Evolutionary conservation across 352 stramenopile genomes (phyloP).

Genomic region (Phytophthora pluvialis): DNA sequence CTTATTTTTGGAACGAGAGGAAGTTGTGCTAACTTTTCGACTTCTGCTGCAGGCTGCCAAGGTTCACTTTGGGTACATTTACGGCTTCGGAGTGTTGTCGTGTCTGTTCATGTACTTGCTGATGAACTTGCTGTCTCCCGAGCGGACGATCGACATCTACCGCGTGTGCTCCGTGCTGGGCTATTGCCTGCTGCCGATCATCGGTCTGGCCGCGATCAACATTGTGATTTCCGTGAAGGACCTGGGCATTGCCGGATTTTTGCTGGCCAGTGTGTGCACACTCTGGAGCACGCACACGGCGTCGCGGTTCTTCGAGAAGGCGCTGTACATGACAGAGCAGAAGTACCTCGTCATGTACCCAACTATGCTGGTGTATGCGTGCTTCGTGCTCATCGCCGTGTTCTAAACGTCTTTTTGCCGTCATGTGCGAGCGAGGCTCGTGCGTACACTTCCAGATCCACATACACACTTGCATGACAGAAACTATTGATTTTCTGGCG

Average conservation of each 20-base stretch:
- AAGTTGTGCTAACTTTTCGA: constrained; percentile 3
- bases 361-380: constrained; percentile 96
- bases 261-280: constrained; percentile 89
- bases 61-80: constrained; percentile 99
- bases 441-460: background rate
- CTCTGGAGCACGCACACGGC: constrained; percentile 95
- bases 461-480: constrained; percentile 7
- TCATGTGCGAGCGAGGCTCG: background rate
- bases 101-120: constrained; percentile 96
- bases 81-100: constrained; percentile 97
- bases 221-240: constrained; percentile 92
- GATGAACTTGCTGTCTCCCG: constrained; percentile 94
- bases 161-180: constrained; percentile 95
- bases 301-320: constrained; percentile 96
- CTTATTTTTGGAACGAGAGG: background rate
- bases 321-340: constrained; percentile 95
- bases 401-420: constrained; percentile 81
- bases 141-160: constrained; percentile 92
- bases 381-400: constrained; percentile 99
- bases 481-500: background rate
- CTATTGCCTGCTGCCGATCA: constrained; percentile 98
- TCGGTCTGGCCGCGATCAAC: constrained; percentile 94
- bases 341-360: constrained; percentile 98
- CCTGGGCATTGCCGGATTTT: constrained; percentile 76
- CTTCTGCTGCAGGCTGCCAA: constrained; percentile 76